Percentiles rank a stretch among this genome's conserved stretches.
These are phyloP conservation scores for Hanseniaspora hatyaiensis DNA, from an alignment of 805 yeast species.

Conservation along the genomic window DNA sequence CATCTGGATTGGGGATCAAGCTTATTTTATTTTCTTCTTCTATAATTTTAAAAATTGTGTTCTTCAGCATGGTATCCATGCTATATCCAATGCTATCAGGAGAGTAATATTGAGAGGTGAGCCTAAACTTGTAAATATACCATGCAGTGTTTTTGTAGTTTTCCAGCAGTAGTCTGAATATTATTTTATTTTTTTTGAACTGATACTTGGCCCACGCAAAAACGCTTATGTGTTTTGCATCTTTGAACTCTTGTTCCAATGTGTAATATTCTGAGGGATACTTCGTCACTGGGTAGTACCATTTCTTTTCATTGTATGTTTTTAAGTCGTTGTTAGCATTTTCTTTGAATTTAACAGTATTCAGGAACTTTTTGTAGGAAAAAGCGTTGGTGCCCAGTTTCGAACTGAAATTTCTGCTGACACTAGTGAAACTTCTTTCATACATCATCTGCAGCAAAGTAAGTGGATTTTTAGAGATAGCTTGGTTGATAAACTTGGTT, in stretches of 20 bases:
- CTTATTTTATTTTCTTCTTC: conserved; percentile 10
- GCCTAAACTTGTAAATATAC: conserved; percentile 10
- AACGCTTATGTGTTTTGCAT: not conserved
- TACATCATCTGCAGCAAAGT: not conserved
- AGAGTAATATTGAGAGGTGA: not conserved
- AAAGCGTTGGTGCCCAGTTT: not conserved
- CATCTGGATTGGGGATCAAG: not conserved
- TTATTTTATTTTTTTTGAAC: conserved; percentile 6
- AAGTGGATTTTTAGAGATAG: not conserved
- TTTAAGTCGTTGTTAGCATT: conserved; percentile 8
- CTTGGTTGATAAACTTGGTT: not conserved
- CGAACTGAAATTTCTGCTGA: not conserved
- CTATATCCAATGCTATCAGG: not conserved
- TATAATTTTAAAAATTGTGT: conserved; percentile 7
- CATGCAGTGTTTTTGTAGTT: conserved; percentile 15
- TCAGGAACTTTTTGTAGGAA: not conserved
- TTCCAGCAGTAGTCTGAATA: conserved; percentile 4
- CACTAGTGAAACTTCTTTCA: not conserved
- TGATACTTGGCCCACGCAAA: conserved; percentile 6
- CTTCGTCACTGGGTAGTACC: conserved; percentile 12
- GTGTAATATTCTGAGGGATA: conserved; percentile 6
- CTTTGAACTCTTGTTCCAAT: not conserved
- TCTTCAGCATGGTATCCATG: conserved; percentile 8
- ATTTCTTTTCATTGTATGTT: conserved; percentile 1
- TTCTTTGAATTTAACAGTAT: not conserved